Evolutionary conservation across 805 yeast genomes (phyloP).

Genomic region (Wickerhamiella spandovensis): DNA sequence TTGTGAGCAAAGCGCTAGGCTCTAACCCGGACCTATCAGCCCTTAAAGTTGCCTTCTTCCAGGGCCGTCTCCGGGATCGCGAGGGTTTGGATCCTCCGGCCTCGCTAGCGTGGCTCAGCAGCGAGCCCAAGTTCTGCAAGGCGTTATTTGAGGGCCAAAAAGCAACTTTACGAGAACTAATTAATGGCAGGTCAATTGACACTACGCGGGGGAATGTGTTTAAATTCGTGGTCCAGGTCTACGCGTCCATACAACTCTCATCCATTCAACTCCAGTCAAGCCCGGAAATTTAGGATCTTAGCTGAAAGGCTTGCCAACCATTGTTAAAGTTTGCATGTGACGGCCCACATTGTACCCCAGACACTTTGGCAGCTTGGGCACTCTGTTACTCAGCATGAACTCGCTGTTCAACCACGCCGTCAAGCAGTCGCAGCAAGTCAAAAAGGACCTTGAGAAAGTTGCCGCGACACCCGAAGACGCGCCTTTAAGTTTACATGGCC

Average conservation of each 20-base stretch:
- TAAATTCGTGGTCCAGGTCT: neutral
- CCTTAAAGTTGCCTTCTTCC: neutral
- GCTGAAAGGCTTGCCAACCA: too few species aligned
- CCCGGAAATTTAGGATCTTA: too few species aligned
- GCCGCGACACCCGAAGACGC: slow-evolving; percentile 45
- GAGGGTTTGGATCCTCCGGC: neutral
- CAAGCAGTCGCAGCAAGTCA: slow-evolving; percentile 64
- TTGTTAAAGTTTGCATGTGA: too few species aligned
- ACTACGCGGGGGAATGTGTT: neutral
- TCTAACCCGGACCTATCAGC: neutral
- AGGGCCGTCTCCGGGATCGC: neutral
- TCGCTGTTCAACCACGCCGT: slow-evolving; percentile 81
- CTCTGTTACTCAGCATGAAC: slow-evolving; percentile 33
- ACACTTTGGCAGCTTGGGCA: neutral
- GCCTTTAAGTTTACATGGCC: slow-evolving; percentile 62
- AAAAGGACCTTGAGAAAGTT: slow-evolving; percentile 53
- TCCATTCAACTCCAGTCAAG: too few species aligned
- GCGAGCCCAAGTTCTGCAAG: neutral
- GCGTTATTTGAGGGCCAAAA: neutral
- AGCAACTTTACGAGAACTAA: neutral
- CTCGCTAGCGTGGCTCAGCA: neutral
- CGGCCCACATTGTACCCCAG: neutral
- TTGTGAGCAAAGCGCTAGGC: neutral
- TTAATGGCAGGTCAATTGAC: neutral
- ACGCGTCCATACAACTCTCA: neutral